Evolutionary conservation across 345 rosid species (phyloP).

Genomic region (Populus davidiana): DNA sequence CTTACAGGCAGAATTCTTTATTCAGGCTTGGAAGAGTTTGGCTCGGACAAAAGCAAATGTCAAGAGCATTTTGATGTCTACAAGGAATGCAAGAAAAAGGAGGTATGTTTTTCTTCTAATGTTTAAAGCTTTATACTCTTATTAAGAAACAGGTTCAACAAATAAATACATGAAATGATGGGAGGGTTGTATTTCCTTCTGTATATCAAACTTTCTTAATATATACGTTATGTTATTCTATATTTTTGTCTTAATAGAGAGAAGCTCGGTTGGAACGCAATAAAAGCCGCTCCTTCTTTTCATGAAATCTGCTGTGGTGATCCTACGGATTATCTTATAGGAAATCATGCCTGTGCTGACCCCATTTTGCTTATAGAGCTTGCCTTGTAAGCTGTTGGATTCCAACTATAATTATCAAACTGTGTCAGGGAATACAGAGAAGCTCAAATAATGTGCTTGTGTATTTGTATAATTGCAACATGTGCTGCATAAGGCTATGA

Average conservation of each 20-base stretch:
- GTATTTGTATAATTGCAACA: neutral
- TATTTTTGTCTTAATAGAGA: slow-evolving; percentile 48
- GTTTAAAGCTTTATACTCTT: neutral
- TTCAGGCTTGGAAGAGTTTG: slow-evolving; percentile 84
- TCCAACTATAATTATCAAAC: neutral
- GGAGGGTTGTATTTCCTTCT: neutral
- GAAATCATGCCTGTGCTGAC: slow-evolving; percentile 1
- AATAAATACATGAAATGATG: neutral
- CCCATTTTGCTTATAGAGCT: neutral
- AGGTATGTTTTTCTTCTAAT: slow-evolving; percentile 35
- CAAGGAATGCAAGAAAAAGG: slow-evolving; percentile 96
- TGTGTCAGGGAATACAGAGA: neutral
- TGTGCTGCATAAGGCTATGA: neutral
- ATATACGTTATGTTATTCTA: neutral
- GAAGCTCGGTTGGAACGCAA: slow-evolving; percentile 94
- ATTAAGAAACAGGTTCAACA: neutral
- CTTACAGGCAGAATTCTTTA: neutral
- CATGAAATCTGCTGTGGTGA: slow-evolving; percentile 39
- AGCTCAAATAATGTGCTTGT: neutral
- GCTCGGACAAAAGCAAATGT: slow-evolving; percentile 84
- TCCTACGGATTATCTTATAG: neutral
- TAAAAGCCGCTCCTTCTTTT: slow-evolving; percentile 67
- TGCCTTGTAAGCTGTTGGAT: neutral
- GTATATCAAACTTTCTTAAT: neutral
- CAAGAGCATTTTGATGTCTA: slow-evolving; percentile 88